Conservation (phyloP, 305 asterid genomes). For the Solanum hybrid region DNA sequence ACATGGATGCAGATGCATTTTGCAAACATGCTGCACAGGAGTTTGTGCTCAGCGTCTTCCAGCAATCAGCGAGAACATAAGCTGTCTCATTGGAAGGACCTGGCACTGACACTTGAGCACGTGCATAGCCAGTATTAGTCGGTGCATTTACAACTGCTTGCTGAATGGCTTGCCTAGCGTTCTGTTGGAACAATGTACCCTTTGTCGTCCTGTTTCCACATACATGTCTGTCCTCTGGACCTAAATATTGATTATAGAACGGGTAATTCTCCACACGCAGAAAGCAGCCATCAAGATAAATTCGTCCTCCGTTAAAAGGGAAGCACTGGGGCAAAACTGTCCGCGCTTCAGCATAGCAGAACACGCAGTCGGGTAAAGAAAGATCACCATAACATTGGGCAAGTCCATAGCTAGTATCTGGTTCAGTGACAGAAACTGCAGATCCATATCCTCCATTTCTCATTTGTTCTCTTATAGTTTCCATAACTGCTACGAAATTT, state of each 20-base stretch:
- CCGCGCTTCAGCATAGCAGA: slow-evolving; percentile 15
- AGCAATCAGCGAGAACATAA: slow-evolving; percentile 3
- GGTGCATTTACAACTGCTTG: slow-evolving; percentile 3
- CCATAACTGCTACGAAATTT: background rate
- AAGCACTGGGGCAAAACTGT: accelerated
- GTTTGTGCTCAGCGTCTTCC: background rate
- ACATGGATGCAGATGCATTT: background rate
- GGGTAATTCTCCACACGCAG: background rate
- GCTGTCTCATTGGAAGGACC: background rate
- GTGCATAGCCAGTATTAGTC: background rate
- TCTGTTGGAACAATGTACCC: background rate
- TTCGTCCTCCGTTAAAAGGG: background rate
- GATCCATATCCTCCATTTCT: background rate
- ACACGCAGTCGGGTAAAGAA: slow-evolving; percentile 7
- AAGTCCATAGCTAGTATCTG: slow-evolving; percentile 9
- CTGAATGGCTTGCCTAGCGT: background rate
- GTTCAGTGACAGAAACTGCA: background rate
- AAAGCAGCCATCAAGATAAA: slow-evolving; percentile 8
- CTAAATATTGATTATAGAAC: background rate
- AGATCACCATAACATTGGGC: slow-evolving; percentile 27
- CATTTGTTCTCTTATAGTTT: background rate
- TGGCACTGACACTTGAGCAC: background rate
- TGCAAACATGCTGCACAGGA: background rate
- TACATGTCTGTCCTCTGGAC: background rate
- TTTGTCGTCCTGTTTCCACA: background rate